These are phyloP conservation scores for Leersia perrieri DNA, from an alignment of 176 grass and related monocot genomes.

Conservation along the genomic window DNA sequence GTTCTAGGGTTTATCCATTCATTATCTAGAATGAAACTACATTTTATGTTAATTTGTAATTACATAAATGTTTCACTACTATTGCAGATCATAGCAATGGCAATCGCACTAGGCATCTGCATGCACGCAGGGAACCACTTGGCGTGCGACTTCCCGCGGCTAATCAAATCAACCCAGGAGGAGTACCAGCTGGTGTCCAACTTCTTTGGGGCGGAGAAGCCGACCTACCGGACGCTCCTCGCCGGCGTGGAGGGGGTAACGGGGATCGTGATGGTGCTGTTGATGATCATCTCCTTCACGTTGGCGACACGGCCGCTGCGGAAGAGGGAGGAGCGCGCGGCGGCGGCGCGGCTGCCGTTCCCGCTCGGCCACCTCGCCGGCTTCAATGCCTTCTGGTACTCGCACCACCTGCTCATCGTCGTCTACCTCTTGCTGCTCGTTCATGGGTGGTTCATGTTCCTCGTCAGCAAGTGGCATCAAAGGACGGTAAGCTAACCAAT, in stretches of 20 bases:
- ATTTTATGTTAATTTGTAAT: too few relatives aligned
- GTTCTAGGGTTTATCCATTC: too few relatives aligned
- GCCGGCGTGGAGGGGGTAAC: slow-evolving; percentile 69
- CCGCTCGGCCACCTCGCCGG: slow-evolving; percentile 64
- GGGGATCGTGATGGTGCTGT: slow-evolving; percentile 75
- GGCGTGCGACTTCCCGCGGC: slow-evolving; percentile 75
- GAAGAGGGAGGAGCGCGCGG: background rate
- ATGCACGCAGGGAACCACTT: slow-evolving; percentile 76
- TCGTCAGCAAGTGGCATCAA: slow-evolving; percentile 71
- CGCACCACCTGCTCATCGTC: slow-evolving; percentile 79
- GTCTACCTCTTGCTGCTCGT: slow-evolving; percentile 69
- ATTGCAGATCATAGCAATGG: slow-evolving; percentile 65
- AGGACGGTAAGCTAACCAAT: slow-evolving; percentile 46
- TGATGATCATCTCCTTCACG: slow-evolving; percentile 79
- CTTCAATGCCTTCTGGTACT: slow-evolving; percentile 93
- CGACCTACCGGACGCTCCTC: slow-evolving; percentile 59
- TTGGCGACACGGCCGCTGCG: slow-evolving; percentile 71
- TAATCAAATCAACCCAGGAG: slow-evolving; percentile 38
- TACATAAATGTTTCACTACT: background rate
- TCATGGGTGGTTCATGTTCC: slow-evolving; percentile 75
- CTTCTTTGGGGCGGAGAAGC: slow-evolving; percentile 53
- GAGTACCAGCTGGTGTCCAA: slow-evolving; percentile 48
- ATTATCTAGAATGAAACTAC: too few relatives aligned
- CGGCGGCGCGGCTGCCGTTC: slow-evolving; percentile 31
- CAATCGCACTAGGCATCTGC: slow-evolving; percentile 60